Percentiles rank a stretch among this genome's conserved stretches.
Evolutionary conservation across 2,329 filamentous ascomycete genomes (phyloP).

Genomic region (Metarhizium brunneum): DNA sequence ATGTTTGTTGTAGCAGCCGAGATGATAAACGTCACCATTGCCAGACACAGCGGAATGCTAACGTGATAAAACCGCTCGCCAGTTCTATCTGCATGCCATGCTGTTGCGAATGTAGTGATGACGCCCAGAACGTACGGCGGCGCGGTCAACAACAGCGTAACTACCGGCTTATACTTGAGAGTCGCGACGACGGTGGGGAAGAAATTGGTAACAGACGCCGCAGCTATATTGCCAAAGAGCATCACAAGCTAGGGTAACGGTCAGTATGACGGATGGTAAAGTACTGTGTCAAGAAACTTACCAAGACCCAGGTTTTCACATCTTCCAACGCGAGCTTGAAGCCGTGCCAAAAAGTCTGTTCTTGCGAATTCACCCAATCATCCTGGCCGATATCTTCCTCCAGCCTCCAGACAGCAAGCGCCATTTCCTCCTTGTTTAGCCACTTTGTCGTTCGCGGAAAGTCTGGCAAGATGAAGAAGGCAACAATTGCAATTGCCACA

Average conservation of each 20-base stretch:
- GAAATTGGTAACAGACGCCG: slow-evolving; percentile 56
- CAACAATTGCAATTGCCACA: slow-evolving; percentile 45
- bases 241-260: slow-evolving; percentile 33
- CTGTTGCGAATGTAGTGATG: slow-evolving; percentile 53
- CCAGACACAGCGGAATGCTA: slow-evolving; percentile 49
- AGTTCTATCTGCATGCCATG: slow-evolving; percentile 62
- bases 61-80: slow-evolving; percentile 66
- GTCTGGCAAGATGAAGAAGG: slow-evolving; percentile 42
- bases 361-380: slow-evolving; percentile 47
- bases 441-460: slow-evolving; percentile 32
- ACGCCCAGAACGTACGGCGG: slow-evolving; percentile 57
- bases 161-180: slow-evolving; percentile 51
- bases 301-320: slow-evolving; percentile 50
- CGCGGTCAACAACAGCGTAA: slow-evolving; percentile 53
- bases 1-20: slow-evolving; percentile 51
- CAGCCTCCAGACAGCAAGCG: slow-evolving; percentile 49
- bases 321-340: slow-evolving; percentile 47
- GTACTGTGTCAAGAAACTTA: slow-evolving; percentile 16
- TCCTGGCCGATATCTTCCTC: slow-evolving; percentile 57
- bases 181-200: slow-evolving; percentile 63
- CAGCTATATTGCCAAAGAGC: slow-evolving; percentile 47
- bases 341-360: slow-evolving; percentile 47
- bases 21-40: slow-evolving; percentile 57
- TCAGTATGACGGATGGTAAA: not conserved
- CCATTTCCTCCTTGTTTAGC: slow-evolving; percentile 39